Evolutionary conservation across 2,329 filamentous ascomycete genomes (phyloP).

Genomic region (Hypoxylon sp.): DNA sequence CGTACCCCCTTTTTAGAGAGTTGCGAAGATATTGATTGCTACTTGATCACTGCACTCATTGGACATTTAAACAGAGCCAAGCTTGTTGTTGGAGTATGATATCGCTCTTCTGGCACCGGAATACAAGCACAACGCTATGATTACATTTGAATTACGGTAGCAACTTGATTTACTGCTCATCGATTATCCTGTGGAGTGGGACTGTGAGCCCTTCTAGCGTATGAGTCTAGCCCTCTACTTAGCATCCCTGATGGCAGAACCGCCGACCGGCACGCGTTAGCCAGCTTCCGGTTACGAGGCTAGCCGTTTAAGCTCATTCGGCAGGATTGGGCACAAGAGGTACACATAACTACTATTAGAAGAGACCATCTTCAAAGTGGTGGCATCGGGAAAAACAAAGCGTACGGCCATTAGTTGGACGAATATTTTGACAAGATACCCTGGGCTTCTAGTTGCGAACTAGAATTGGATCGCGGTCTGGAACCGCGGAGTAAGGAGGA

Average conservation of each 20-base stretch:
- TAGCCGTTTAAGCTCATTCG: background rate
- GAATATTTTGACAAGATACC: slow-evolving; percentile 8
- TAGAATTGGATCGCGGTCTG: background rate
- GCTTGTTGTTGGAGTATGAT: background rate
- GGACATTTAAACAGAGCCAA: background rate
- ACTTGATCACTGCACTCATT: background rate
- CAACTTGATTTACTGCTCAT: background rate
- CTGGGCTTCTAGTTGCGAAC: slow-evolving; percentile 2
- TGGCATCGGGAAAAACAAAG: background rate
- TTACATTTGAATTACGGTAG: background rate
- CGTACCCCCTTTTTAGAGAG: background rate
- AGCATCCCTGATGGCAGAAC: background rate
- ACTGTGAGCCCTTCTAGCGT: background rate
- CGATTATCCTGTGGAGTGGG: background rate
- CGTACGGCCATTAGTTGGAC: background rate
- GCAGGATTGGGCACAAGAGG: background rate
- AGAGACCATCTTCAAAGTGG: background rate
- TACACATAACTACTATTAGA: background rate
- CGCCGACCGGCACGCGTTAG: background rate
- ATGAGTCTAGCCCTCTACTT: background rate
- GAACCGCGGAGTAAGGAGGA: background rate
- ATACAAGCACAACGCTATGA: background rate
- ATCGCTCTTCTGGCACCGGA: background rate
- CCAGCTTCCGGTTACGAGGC: background rate
- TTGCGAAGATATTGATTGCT: background rate